Evolutionary conservation across 106 monocot species (phyloP).

Genomic region (Hemerocallis citrina): DNA sequence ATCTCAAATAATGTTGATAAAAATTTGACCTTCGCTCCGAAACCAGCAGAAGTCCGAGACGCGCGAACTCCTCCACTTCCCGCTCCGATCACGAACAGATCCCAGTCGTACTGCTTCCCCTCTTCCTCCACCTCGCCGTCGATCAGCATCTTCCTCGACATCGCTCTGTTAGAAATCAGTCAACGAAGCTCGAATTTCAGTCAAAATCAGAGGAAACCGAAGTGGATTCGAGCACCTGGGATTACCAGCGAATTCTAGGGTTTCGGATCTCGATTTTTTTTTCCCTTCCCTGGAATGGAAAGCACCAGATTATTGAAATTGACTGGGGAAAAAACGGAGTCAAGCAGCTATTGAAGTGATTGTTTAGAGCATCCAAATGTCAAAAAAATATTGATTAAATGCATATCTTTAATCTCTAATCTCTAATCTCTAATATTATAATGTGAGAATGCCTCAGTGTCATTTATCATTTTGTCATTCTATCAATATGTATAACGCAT

Average conservation of each 20-base stretch:
- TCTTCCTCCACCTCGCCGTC: conserved; percentile 36
- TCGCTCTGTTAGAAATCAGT: not conserved
- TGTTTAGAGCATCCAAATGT: too few species aligned
- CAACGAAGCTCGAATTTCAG: not conserved
- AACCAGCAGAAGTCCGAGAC: conserved; percentile 66
- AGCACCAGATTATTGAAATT: too few species aligned
- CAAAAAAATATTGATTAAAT: too few species aligned
- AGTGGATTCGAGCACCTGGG: not conserved
- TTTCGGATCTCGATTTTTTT: not conserved
- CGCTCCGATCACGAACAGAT: conserved; percentile 93
- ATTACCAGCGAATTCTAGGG: not conserved
- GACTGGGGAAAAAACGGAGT: too few species aligned
- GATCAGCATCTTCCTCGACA: conserved; percentile 89
- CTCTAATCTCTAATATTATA: too few species aligned
- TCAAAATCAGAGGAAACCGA: not conserved
- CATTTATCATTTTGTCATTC: too few species aligned
- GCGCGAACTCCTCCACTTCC: conserved; percentile 97
- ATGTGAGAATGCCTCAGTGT: too few species aligned
- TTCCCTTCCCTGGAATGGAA: too few species aligned
- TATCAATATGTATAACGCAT: too few species aligned
- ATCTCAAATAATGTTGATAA: not conserved
- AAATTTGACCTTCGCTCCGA: conserved; percentile 74
- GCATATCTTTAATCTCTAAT: too few species aligned
- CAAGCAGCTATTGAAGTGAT: too few species aligned
- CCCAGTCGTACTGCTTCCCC: conserved; percentile 56